Evolutionary conservation across 2,329 filamentous ascomycete genomes (phyloP).

Genomic region (Penicillium sp.): DNA sequence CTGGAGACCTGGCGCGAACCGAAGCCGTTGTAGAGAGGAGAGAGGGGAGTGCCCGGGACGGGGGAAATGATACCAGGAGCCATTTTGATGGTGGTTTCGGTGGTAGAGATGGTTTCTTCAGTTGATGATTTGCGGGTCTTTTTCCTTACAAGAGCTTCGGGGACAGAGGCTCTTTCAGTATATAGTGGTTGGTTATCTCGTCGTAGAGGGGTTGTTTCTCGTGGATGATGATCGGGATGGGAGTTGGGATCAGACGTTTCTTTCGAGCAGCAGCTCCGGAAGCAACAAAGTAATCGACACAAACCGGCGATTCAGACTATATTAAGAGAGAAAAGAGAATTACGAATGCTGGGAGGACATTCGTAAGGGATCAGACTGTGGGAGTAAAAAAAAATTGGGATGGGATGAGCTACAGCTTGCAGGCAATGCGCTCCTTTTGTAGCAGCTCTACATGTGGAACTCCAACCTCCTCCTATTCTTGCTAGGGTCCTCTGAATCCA

Average conservation of each 20-base stretch:
- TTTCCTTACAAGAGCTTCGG: conserved; percentile 7
- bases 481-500: neutral
- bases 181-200: neutral
- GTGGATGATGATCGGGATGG: conserved; percentile 8
- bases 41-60: conserved; percentile 21
- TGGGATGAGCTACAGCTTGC: neutral
- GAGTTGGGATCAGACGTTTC: conserved; percentile 15
- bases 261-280: conserved; percentile 25
- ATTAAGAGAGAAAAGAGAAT: conserved; percentile 1
- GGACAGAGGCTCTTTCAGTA: conserved; percentile 12
- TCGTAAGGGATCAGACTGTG: conserved; percentile 1
- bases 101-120: neutral
- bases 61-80: conserved; percentile 25
- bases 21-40: conserved; percentile 19
- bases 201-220: conserved; percentile 3
- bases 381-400: conserved; percentile 1
- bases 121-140: neutral
- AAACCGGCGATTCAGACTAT: conserved; percentile 15
- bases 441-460: conserved; percentile 12
- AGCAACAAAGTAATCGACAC: conserved; percentile 21
- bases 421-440: conserved; percentile 15
- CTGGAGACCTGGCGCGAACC: conserved; percentile 21
- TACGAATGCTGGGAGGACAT: conserved; percentile 8
- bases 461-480: neutral
- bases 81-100: conserved; percentile 14